phyloP scores from a whole-genome alignment of 2,329 filamentous ascomycete species.

The Alternaria alternata region DNA sequence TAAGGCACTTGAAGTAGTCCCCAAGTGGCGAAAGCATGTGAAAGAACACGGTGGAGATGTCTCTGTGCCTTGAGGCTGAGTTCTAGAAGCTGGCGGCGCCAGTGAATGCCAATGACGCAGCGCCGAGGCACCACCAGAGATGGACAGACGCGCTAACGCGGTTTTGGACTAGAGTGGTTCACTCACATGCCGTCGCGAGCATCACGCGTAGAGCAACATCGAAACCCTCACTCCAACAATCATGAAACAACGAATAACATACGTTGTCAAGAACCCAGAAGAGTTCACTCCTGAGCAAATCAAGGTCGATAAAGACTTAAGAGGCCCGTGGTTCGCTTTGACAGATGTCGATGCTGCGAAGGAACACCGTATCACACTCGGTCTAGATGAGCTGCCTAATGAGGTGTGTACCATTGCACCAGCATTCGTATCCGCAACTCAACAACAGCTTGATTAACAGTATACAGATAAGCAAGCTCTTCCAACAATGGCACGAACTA shows the following conservation, averaged over 20 bases:
- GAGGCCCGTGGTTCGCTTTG: too few relatives aligned
- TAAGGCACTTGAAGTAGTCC: neutral
- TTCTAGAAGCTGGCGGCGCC: constrained; percentile 22
- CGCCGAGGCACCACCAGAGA: neutral
- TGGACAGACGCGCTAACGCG: too few relatives aligned
- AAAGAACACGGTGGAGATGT: constrained; percentile 38
- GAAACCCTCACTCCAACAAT: constrained; percentile 15
- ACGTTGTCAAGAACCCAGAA: constrained; percentile 70
- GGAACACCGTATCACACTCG: constrained; percentile 78
- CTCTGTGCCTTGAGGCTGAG: constrained; percentile 15
- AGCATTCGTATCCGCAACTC: too few relatives aligned
- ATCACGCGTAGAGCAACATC: constrained; percentile 5
- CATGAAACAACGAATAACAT: constrained; percentile 82
- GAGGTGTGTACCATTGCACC: constrained; percentile 57
- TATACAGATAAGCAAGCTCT: constrained; percentile 44
- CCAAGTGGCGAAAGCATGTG: constrained; percentile 30
- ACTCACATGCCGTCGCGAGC: constrained; percentile 6
- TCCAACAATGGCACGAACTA: constrained; percentile 73
- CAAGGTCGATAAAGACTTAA: too few relatives aligned
- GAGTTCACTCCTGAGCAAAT: constrained; percentile 68
- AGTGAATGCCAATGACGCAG: constrained; percentile 16
- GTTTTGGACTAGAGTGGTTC: neutral
- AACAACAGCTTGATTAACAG: too few relatives aligned
- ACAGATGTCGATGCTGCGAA: too few relatives aligned
- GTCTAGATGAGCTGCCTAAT: constrained; percentile 74